Percentiles rank a stretch among this genome's conserved stretches.
Conservation (phyloP, 805 yeast species). For the Candida lessepsii region DNA sequence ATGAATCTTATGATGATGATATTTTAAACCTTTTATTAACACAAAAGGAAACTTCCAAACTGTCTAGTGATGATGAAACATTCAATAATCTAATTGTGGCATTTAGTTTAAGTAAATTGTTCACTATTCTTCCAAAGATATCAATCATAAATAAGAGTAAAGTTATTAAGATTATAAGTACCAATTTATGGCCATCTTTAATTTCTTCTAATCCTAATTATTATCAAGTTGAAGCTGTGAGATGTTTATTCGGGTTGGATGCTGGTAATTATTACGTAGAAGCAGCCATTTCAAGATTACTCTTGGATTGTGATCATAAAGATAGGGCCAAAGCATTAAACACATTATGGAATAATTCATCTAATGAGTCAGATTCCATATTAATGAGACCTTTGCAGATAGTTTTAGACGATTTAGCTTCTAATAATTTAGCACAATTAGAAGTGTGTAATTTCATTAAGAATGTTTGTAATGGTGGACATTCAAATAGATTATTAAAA, state of each 20-base stretch:
- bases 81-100: slow-evolving; percentile 24
- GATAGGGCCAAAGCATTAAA: slow-evolving; percentile 55
- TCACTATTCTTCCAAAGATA: slow-evolving; percentile 33
- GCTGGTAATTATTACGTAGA: slow-evolving; percentile 59
- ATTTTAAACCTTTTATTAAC: slow-evolving; percentile 16
- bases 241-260: slow-evolving; percentile 60
- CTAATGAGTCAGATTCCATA: slow-evolving; percentile 50
- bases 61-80: slow-evolving; percentile 10
- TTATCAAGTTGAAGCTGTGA: slow-evolving; percentile 70
- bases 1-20: slow-evolving; percentile 12
- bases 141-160: slow-evolving; percentile 26
- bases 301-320: slow-evolving; percentile 35
- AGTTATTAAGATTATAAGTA: slow-evolving; percentile 30
- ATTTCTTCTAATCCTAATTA: slow-evolving; percentile 45
- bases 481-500: slow-evolving; percentile 60
- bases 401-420: slow-evolving; percentile 58
- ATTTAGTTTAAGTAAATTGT: slow-evolving; percentile 44
- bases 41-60: slow-evolving; percentile 12
- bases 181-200: slow-evolving; percentile 56
- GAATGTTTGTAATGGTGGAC: slow-evolving; percentile 41
- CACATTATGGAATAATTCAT: slow-evolving; percentile 73
- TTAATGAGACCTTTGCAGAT: slow-evolving; percentile 64
- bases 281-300: slow-evolving; percentile 63
- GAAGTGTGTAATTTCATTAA: slow-evolving; percentile 16
- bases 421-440: slow-evolving; percentile 9